Conservation (phyloP, 257 asterid genomes). For the Solanum appendiculatum region DNA sequence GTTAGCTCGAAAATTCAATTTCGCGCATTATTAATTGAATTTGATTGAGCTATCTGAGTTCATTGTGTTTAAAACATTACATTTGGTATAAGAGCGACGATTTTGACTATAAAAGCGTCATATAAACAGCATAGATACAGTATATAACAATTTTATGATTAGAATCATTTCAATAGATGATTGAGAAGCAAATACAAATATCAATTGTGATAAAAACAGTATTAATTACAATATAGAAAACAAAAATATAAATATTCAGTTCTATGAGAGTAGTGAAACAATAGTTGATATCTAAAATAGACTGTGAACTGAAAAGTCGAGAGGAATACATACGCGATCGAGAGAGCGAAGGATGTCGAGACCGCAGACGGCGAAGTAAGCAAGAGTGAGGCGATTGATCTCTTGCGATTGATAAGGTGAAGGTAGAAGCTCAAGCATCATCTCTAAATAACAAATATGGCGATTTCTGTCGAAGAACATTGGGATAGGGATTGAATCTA, state of each 20-base stretch:
- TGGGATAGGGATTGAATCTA: conserved; percentile 4
- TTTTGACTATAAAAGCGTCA: background rate
- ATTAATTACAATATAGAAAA: background rate
- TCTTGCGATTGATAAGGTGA: conserved; percentile 65
- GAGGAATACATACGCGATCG: conserved; percentile 41
- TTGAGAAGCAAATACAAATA: background rate
- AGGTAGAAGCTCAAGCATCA: conserved; percentile 76
- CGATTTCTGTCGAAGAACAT: conserved; percentile 61
- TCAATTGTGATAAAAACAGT: background rate
- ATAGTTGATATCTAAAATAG: background rate
- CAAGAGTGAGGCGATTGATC: conserved; percentile 85
- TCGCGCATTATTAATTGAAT: background rate
- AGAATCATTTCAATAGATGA: background rate
- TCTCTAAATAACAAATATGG: conserved; percentile 47
- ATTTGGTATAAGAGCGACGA: background rate
- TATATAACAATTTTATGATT: background rate
- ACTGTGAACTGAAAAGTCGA: background rate
- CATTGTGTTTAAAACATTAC: background rate
- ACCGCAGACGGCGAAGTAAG: conserved; percentile 67
- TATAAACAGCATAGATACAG: background rate
- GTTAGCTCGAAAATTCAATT: background rate
- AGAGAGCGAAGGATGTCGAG: conserved; percentile 68
- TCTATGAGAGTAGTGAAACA: background rate
- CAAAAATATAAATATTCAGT: background rate
- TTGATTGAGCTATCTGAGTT: background rate